Percentiles rank a stretch among this genome's conserved stretches.
Evolutionary conservation across 2,329 filamentous ascomycete species (phyloP).

Genomic region (Pseudocercospora macadamiae): DNA sequence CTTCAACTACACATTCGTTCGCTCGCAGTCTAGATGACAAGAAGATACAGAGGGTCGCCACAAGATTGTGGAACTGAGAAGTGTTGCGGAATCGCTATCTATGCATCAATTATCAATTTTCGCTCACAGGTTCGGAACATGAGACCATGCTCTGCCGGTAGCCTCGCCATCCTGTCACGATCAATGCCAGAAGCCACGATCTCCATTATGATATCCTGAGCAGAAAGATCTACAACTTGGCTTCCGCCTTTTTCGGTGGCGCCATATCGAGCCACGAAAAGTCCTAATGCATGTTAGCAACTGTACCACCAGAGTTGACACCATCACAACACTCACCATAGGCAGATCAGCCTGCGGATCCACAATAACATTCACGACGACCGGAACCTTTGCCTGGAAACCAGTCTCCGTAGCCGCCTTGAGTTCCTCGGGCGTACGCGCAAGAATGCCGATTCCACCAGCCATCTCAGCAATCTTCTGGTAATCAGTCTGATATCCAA

Average conservation of each 20-base stretch:
- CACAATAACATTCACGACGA: slow-evolving; percentile 60
- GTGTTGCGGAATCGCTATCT: no score
- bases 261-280: slow-evolving; percentile 38
- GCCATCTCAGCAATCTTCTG: slow-evolving; percentile 59
- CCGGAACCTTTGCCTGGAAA: slow-evolving; percentile 52
- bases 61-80: no score
- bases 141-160: no score
- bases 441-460: slow-evolving; percentile 57
- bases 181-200: no score
- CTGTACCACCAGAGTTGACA: not conserved
- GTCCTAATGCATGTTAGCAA: slow-evolving; percentile 29
- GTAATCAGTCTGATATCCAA: slow-evolving; percentile 58
- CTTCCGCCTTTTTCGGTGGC: slow-evolving; percentile 28
- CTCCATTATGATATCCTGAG: no score
- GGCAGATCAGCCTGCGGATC: slow-evolving; percentile 41
- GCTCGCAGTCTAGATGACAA: no score
- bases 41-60: no score
- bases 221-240: no score
- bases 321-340: slow-evolving; percentile 27
- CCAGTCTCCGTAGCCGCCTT: slow-evolving; percentile 55
- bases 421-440: slow-evolving; percentile 56
- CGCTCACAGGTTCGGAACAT: no score
- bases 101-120: no score
- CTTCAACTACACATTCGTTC: no score
- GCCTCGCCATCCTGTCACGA: no score